Conservation (phyloP, 2,329 filamentous ascomycete genomes). For the Aspergillus pseudoviridinutans region DNA sequence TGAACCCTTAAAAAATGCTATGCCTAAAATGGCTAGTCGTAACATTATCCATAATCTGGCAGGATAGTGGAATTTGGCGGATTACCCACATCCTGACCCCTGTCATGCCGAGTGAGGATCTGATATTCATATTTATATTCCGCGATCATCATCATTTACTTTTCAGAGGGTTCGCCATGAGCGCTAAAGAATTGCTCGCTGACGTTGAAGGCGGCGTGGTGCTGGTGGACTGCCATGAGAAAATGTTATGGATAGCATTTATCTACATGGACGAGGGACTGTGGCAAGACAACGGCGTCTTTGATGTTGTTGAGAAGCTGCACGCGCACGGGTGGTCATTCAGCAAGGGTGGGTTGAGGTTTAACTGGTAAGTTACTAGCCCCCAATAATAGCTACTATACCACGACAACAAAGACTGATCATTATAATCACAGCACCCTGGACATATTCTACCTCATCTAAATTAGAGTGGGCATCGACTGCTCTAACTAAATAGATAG, state of each 20-base stretch:
- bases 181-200: slow-evolving; percentile 3
- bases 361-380: slow-evolving; percentile 15
- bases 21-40: too few relatives aligned
- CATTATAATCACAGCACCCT: slow-evolving; percentile 14
- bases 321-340: slow-evolving; percentile 19
- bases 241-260: slow-evolving; percentile 22
- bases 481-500: slow-evolving; percentile 10
- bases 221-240: slow-evolving; percentile 20
- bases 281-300: slow-evolving; percentile 12
- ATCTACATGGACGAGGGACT: slow-evolving; percentile 18
- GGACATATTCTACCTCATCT: slow-evolving; percentile 20
- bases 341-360: slow-evolving; percentile 16
- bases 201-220: slow-evolving; percentile 1
- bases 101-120: neutral
- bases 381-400: neutral
- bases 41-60: too few relatives aligned
- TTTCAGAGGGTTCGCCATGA: slow-evolving; percentile 1
- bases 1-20: slow-evolving; percentile 7
- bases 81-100: neutral
- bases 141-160: neutral
- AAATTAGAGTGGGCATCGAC: slow-evolving; percentile 19
- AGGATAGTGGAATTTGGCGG: too few relatives aligned
- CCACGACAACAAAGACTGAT: neutral
- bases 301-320: slow-evolving; percentile 18
- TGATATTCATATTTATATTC: neutral